Conservation (phyloP, 768 basidiomycete species). For the Boletus tomentosulus region DNA sequence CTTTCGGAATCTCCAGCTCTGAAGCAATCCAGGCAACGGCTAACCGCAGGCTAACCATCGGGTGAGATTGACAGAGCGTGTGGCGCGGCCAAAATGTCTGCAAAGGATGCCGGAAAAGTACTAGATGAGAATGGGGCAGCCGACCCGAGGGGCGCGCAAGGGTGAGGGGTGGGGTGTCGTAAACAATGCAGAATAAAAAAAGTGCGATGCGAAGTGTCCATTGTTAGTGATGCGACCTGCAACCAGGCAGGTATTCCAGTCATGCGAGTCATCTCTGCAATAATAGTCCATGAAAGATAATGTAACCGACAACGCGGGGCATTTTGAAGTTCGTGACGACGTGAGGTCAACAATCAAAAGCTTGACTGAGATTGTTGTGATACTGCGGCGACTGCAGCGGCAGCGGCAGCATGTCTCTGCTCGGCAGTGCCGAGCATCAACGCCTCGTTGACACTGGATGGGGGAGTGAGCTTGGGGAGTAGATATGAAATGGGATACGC, state of each 20-base stretch:
- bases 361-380: conserved; percentile 37
- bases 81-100: conserved; percentile 53
- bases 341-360: conserved; percentile 41
- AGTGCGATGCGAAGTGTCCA: conserved; percentile 38
- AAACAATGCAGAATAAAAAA: conserved; percentile 41
- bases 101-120: conserved; percentile 9
- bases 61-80: conserved; percentile 31
- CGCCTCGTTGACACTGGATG: conserved; percentile 71
- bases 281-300: conserved; percentile 37
- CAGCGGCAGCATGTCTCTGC: conserved; percentile 58
- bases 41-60: conserved; percentile 42
- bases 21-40: conserved; percentile 13
- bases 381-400: conserved; percentile 54
- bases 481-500: conserved; percentile 14
- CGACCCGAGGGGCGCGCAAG: conserved; percentile 20
- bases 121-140: conserved; percentile 15
- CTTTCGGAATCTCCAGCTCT: conserved; percentile 39
- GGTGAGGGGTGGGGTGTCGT: conserved; percentile 30
- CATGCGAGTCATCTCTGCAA: conserved; percentile 37
- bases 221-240: conserved; percentile 53
- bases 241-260: conserved; percentile 53
- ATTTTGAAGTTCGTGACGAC: conserved; percentile 21
- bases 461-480: not conserved
- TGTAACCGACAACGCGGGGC: conserved; percentile 29
- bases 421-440: conserved; percentile 83